Conservation (phyloP, 495 filamentous ascomycete genomes). For the Annulohypoxylon moriforme region DNA sequence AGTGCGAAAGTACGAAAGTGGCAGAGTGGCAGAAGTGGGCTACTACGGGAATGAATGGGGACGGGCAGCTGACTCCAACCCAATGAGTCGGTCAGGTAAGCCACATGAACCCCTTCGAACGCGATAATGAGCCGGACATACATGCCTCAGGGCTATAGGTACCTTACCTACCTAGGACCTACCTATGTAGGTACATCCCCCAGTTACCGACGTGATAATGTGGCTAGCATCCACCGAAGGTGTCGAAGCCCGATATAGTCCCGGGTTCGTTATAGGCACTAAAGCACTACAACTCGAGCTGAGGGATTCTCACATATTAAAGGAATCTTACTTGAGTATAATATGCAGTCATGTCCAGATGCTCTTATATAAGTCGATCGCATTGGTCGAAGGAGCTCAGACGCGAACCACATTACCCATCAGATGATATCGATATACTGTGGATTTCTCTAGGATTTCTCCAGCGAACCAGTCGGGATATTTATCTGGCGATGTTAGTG, state of each 20-base stretch:
- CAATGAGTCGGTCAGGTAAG: constrained; percentile 19
- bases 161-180: background rate
- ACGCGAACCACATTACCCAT: constrained; percentile 21
- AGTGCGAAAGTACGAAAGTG: background rate
- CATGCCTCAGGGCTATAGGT: background rate
- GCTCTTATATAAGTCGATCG: constrained; percentile 28
- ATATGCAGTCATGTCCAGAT: constrained; percentile 36
- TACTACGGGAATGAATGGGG: background rate
- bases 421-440: constrained; percentile 38
- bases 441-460: constrained; percentile 9
- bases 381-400: constrained; percentile 25
- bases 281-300: constrained; percentile 1
- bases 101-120: constrained; percentile 9
- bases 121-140: constrained; percentile 4
- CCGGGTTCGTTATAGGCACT: background rate
- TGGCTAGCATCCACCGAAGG: background rate
- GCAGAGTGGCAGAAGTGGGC: background rate
- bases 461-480: constrained; percentile 36
- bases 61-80: constrained; percentile 13
- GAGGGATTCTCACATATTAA: background rate
- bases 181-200: background rate
- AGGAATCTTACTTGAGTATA: constrained; percentile 16
- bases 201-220: constrained; percentile 8
- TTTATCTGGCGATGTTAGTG: constrained; percentile 23
- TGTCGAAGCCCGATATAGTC: constrained; percentile 6